These are phyloP conservation scores for Rhodofomes roseus DNA, from an alignment of 1,284 basidiomycete genomes.

Conservation along the genomic window DNA sequence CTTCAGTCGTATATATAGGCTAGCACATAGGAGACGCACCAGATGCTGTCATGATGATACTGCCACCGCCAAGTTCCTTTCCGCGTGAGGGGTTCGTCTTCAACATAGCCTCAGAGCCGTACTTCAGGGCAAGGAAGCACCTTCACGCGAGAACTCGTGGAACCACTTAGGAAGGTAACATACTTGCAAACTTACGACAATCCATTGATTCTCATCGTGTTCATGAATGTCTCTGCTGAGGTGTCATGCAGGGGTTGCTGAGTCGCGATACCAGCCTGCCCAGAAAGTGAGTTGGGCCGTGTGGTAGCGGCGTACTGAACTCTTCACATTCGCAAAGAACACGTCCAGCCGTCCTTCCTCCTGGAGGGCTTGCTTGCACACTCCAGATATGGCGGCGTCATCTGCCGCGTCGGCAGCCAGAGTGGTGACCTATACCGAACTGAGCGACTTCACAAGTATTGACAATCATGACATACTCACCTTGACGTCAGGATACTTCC, in stretches of 20 bases:
- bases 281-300: neutral
- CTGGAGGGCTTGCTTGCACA: constrained; percentile 70
- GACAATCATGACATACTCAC: constrained; percentile 36
- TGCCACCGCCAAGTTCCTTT: constrained; percentile 70
- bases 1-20: no score
- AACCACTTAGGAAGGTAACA: neutral
- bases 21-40: constrained; percentile 42
- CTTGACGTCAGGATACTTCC: constrained; percentile 77
- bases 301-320: neutral
- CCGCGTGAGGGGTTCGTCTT: constrained; percentile 59
- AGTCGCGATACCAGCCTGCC: constrained; percentile 62
- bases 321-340: constrained; percentile 87
- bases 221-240: constrained; percentile 66
- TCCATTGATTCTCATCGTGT: constrained; percentile 77
- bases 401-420: constrained; percentile 83
- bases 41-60: constrained; percentile 89
- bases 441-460: neutral
- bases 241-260: constrained; percentile 49
- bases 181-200: constrained; percentile 61
- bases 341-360: constrained; percentile 88
- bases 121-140: constrained; percentile 87
- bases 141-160: constrained; percentile 35
- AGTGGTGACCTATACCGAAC: constrained; percentile 53
- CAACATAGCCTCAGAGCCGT: constrained; percentile 81
- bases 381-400: constrained; percentile 60